These are phyloP conservation scores for Amanita exitialis DNA, from an alignment of 768 basidiomycete species.

Conservation along the genomic window DNA sequence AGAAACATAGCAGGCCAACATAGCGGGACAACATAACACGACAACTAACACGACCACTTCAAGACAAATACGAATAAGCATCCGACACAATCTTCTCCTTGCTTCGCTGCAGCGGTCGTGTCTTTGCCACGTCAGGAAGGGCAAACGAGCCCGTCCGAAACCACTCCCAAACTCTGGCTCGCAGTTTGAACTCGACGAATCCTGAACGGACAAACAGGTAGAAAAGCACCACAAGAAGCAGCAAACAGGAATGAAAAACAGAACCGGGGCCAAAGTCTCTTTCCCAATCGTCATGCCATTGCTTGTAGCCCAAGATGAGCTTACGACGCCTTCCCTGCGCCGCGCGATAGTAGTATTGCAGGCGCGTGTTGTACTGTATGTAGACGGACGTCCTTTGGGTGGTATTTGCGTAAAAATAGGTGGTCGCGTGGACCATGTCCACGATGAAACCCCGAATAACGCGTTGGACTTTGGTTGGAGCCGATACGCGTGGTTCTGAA, in stretches of 20 bases:
- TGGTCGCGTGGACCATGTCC: not conserved
- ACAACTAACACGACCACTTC: no score
- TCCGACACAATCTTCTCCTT: not conserved
- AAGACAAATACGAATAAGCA: no score
- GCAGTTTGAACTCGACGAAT: not conserved
- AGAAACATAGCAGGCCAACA: not conserved
- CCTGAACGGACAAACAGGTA: not conserved
- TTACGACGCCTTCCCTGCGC: not conserved
- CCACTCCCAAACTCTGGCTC: not conserved
- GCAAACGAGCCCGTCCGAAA: not conserved
- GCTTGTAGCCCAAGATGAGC: not conserved
- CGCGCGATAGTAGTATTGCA: not conserved
- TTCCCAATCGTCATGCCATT: conserved; percentile 3
- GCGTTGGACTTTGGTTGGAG: not conserved
- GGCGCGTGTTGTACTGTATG: not conserved
- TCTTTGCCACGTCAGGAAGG: not conserved
- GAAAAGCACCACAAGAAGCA: not conserved
- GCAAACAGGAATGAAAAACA: not conserved
- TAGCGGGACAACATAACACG: no score
- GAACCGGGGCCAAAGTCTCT: not conserved
- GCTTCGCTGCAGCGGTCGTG: not conserved
- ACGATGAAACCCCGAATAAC: not conserved
- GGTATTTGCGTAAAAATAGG: not conserved
- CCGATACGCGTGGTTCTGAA: conserved; percentile 1
- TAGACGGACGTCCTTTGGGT: not conserved